phyloP scores from a whole-genome alignment of 495 filamentous ascomycete species.

The Neurospora tetrasperma region DNA sequence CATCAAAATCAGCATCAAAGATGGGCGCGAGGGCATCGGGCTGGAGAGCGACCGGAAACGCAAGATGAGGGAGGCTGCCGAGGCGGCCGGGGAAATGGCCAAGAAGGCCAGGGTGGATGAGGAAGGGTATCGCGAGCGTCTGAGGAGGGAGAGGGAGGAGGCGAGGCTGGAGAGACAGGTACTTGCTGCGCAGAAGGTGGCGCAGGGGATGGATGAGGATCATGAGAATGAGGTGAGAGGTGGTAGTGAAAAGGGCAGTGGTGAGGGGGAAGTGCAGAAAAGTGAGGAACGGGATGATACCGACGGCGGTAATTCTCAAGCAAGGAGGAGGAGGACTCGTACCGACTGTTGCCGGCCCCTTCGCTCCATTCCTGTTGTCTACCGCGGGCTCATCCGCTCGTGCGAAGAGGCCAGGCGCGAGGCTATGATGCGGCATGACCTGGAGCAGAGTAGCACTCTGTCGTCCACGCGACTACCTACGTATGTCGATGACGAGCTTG shows the following conservation, averaged over 20 bases:
- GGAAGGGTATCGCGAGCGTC: slow-evolving; percentile 65
- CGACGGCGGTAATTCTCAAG: slow-evolving; percentile 1
- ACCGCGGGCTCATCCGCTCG: slow-evolving; percentile 59
- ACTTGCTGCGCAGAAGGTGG: slow-evolving; percentile 68
- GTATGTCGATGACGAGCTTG: slow-evolving; percentile 43
- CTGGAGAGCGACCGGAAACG: slow-evolving; percentile 72
- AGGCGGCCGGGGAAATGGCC: slow-evolving; percentile 35
- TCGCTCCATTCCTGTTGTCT: slow-evolving; percentile 65
- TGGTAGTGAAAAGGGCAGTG: slow-evolving; percentile 5
- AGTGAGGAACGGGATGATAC: slow-evolving; percentile 13
- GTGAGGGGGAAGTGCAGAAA: slow-evolving; percentile 3
- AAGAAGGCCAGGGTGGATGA: slow-evolving; percentile 62
- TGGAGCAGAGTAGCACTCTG: slow-evolving; percentile 46
- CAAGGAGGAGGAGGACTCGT: slow-evolving; percentile 26
- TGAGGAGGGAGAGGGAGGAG: slow-evolving; percentile 62
- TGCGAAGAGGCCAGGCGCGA: slow-evolving; percentile 63
- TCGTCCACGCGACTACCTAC: slow-evolving; percentile 32
- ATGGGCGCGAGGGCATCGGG: slow-evolving; percentile 79
- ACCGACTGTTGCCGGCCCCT: slow-evolving; percentile 35
- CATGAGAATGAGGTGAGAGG: slow-evolving; percentile 13
- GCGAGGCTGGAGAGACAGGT: slow-evolving; percentile 56
- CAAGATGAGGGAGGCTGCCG: slow-evolving; percentile 58
- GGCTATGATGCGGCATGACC: slow-evolving; percentile 53
- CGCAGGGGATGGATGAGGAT: slow-evolving; percentile 58
- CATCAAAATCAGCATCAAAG: slow-evolving; percentile 59